A percentile compares a stretch with the other conserved stretches of the same genome.
Conservation (phyloP, 2,329 filamentous ascomycete species). For the Orbilia ellipsospora region DNA sequence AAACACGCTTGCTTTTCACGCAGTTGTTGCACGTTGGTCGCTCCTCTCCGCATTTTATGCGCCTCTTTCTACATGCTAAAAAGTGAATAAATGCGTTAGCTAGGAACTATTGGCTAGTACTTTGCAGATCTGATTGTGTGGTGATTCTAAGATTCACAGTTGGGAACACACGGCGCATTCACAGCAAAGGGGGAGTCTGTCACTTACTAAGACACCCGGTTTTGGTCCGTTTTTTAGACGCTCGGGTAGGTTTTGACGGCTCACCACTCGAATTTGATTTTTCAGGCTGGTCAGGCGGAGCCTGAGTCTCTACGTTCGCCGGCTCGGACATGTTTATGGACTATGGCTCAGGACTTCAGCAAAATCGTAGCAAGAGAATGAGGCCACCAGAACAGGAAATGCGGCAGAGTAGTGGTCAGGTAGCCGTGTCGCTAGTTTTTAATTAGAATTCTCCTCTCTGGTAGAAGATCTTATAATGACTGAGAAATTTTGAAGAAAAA, state of each 20-base stretch:
- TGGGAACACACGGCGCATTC: no score
- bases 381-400: constrained; percentile 43
- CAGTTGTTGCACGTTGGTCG: constrained; percentile 84
- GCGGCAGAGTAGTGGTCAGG: constrained; percentile 43
- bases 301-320: constrained; percentile 96
- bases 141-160: constrained; percentile 2
- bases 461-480: constrained; percentile 32
- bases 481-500: constrained; percentile 29
- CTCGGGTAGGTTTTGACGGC: constrained; percentile 55
- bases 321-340: constrained; percentile 76
- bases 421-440: constrained; percentile 41
- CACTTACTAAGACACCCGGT: constrained; percentile 60
- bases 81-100: constrained; percentile 18
- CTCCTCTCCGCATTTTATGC: constrained; percentile 97
- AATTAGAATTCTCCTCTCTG: constrained; percentile 35
- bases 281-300: constrained; percentile 45
- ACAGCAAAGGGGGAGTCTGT: constrained; percentile 1
- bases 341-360: constrained; percentile 64
- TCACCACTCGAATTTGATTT: constrained; percentile 46
- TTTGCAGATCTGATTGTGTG: background rate
- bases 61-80: constrained; percentile 86
- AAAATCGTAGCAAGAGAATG: constrained; percentile 59
- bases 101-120: background rate
- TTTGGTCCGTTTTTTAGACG: constrained; percentile 59
- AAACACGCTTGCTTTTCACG: constrained; percentile 83